Evolutionary conservation across 2,329 filamentous ascomycete genomes (phyloP), one percentile per base, ranked within the genome.

Genomic region (Monosporascus sp.): DNA sequence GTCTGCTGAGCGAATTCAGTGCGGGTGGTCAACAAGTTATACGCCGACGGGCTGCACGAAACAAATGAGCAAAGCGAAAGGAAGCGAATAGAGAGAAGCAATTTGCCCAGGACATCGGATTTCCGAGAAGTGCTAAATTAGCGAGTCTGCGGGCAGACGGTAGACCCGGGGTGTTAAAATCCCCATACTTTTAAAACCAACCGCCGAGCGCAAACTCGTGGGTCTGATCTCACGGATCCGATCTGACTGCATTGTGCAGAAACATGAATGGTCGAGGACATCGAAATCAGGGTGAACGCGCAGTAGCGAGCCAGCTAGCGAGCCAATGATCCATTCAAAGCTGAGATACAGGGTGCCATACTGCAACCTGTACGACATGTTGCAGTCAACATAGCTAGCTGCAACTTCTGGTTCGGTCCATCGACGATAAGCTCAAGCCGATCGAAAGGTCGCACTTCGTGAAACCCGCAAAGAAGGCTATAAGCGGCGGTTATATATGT

Each of bases 231-330:
- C 22, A 14, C 17, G 14, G 5, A 6, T 22, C 43, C 43, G 43
- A 46, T 46, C 43, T 46, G 43, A 46, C 22, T 46, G 43, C 43
- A 27, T 27, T 8, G 22, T 25, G 25, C 43, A 46, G 43, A 46
- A 18, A 46, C 43, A 46, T 46, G 43, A 58, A 51, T 51, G 50
- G 54, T 55, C 47, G 48, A 53, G 52, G 55, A 48, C 57, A 14
- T 35, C 31, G 31, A 35, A 58, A 58, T 46, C 52, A 57, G 52
- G 54, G 48, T 52, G 55, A 31, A 47, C 52, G 52, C 52, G 58
- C 58, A 60, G 58, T 58, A 59, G 56, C 51, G 52, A 55, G 53
- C 55, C 51, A 20, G 38, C 18, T n/a, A n/a, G 38, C 5, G 17
- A 27, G 14, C 15, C 22, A n/a, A 25, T 27, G 43, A 4, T 3